Conservation (phyloP, 2,329 filamentous ascomycete species). For the Epichloe festucae region DNA sequence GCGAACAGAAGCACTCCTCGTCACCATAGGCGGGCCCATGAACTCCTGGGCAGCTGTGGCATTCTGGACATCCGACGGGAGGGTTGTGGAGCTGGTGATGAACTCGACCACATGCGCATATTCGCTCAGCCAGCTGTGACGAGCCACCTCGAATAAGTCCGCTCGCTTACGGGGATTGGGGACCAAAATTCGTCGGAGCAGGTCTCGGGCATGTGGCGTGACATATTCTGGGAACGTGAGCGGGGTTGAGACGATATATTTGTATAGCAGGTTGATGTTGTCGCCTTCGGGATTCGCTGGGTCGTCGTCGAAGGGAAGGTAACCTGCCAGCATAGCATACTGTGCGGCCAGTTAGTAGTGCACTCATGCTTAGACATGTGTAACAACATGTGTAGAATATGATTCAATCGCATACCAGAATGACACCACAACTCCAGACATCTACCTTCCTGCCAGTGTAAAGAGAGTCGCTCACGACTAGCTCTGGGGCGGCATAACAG, state of each 20-base stretch:
- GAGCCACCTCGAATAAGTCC: constrained; percentile 90
- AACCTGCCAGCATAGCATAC: constrained; percentile 98
- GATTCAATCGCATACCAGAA: constrained; percentile 55
- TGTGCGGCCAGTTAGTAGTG: constrained; percentile 25
- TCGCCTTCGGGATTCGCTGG: constrained; percentile 96
- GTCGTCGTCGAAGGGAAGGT: constrained; percentile 95
- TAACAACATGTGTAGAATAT: too few relatives aligned
- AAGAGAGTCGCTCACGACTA: constrained; percentile 92
- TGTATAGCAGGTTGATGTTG: constrained; percentile 97
- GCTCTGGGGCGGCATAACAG: constrained; percentile 91
- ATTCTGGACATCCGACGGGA: constrained; percentile 71
- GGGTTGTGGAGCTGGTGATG: constrained; percentile 91
- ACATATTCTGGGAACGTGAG: constrained; percentile 98
- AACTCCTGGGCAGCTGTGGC: constrained; percentile 53
- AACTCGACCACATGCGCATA: constrained; percentile 94
- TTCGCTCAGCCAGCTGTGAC: constrained; percentile 96
- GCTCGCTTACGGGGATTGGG: constrained; percentile 90
- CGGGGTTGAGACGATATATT: constrained; percentile 96
- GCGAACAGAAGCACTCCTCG: constrained; percentile 84
- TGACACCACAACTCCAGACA: constrained; percentile 98
- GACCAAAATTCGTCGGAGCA: constrained; percentile 84
- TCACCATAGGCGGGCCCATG: constrained; percentile 47
- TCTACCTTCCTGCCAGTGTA: constrained; percentile 98
- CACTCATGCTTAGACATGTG: too few relatives aligned
- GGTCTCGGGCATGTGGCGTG: constrained; percentile 86